phyloP scores from a whole-genome alignment of 1,284 basidiomycete genomes.

The Tilletia horrida region DNA sequence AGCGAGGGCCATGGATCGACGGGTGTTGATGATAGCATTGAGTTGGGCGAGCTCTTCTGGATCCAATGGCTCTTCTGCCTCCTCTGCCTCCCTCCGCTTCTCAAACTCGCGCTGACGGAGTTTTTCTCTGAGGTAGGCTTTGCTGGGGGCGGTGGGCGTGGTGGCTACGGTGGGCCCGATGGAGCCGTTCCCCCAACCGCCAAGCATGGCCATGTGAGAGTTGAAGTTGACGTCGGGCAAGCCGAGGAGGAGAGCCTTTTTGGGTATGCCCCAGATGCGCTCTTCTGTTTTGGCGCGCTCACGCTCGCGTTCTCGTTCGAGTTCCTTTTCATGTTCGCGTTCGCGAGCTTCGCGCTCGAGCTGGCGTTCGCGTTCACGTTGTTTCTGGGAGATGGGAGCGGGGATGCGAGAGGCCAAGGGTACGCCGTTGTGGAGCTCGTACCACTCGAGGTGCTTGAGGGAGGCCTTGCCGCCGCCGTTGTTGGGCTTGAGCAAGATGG shows the following conservation, averaged over 20 bases:
- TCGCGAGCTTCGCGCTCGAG: conserved; percentile 21
- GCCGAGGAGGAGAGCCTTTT: conserved; percentile 45
- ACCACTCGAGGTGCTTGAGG: conserved; percentile 13
- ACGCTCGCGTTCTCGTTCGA: conserved; percentile 27
- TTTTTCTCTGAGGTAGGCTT: conserved; percentile 20
- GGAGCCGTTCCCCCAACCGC: conserved; percentile 46
- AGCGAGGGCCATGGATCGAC: conserved; percentile 50
- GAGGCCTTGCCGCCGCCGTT: background rate
- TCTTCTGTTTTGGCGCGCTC: conserved; percentile 35
- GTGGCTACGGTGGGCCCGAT: conserved; percentile 29
- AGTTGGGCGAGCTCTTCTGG: conserved; percentile 51
- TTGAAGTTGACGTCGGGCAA: conserved; percentile 48
- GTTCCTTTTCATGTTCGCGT: conserved; percentile 26
- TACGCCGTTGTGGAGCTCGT: conserved; percentile 15
- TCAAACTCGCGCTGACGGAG: conserved; percentile 18
- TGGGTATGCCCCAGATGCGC: conserved; percentile 49
- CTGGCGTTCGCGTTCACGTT: conserved; percentile 30
- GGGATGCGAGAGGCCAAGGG: conserved; percentile 38
- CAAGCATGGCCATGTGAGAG: conserved; percentile 46
- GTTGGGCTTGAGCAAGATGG: conserved; percentile 9
- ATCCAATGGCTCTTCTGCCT: conserved; percentile 38
- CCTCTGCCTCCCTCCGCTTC: conserved; percentile 20
- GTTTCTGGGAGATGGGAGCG: conserved; percentile 32
- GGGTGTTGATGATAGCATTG: conserved; percentile 54
- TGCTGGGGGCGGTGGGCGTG: conserved; percentile 21